Evolutionary conservation across 495 filamentous ascomycete species (phyloP), one percentile per base, ranked within the genome.

Genomic region (Penicillium roqueforti): DNA sequence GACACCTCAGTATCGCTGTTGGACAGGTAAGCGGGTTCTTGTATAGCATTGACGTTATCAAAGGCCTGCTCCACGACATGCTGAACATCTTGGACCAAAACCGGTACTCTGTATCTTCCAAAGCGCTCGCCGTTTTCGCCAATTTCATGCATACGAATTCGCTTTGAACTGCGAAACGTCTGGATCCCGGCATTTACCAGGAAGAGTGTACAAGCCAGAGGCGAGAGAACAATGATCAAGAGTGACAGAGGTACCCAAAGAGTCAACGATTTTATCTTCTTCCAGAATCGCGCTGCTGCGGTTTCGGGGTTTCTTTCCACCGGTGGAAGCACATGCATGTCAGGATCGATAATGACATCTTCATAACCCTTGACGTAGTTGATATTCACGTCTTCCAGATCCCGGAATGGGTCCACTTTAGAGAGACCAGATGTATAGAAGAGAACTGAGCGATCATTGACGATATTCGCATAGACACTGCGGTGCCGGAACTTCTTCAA

Each of bases 381-480:
- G 58, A 89, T 70, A 22, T 83, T 78, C 29, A 90, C 64, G 1
- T 78, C 75, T 28, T 83, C 80, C 32, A 87, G 64, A 55, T 89
- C 75, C 5, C 67, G 65, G 70, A 82, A 97, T 0, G 90, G 92
- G 61, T 97, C 87, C 4, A 74, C 83, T 45, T 80, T 80, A 6
- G 86, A 78, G 38, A 97, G 86, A 40, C 66, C 73, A 2, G 89
- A 86, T 0, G 93, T 96, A 69, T 95, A 97, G 71, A 85, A 93
- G 4, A 82, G 77, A 3, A 86, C 87, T 23, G 81, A 84, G 32
- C 86, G 77, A 69, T 97, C 92, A 63, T 96, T 96, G 54, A 87
- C 70, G 42, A 92, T 78, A 60, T 97, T 97, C 9, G 87, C 81
- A 65, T 97, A 97, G 1, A 92, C 71, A 18, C 77, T 82, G 28